Percentiles rank a stretch among this genome's conserved stretches.
These are phyloP conservation scores for Allomyces macrogynus DNA, from an alignment of 192 early-diverging fungal species.

Conservation along the genomic window DNA sequence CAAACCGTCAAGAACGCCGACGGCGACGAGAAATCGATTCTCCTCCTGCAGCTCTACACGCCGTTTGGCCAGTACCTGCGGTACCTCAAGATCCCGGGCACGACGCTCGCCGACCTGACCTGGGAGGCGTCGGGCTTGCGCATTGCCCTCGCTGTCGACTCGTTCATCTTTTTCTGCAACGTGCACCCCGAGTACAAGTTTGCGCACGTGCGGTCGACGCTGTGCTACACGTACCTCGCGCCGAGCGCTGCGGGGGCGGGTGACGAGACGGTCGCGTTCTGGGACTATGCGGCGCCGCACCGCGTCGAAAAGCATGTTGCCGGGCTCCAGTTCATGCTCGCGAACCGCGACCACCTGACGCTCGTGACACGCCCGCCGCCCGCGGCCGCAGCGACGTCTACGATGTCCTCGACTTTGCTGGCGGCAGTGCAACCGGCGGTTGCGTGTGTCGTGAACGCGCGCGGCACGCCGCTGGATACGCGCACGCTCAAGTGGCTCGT, in stretches of 20 bases:
- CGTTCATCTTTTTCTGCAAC: conserved; percentile 41
- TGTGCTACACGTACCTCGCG: neutral
- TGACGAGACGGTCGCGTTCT: neutral
- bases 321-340: neutral
- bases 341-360: neutral
- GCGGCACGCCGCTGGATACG: neutral
- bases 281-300: too few relatives aligned
- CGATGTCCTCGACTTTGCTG: too few relatives aligned
- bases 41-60: conserved; percentile 1
- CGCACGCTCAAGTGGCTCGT: neutral
- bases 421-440: neutral
- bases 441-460: neutral
- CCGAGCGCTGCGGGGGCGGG: neutral
- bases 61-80: conserved; percentile 19
- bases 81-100: conserved; percentile 35
- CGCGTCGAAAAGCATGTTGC: neutral
- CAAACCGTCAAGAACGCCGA: conserved; percentile 13
- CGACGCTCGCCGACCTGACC: conserved; percentile 25
- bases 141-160: conserved; percentile 35
- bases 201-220: conserved; percentile 7
- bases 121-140: conserved; percentile 35
- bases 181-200: conserved; percentile 32
- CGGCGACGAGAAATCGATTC: neutral
- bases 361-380: neutral
- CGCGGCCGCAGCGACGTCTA: neutral